Base-by-base conservation (phyloP, 805 yeast genomes). In the Candida ponderosae region DNA sequence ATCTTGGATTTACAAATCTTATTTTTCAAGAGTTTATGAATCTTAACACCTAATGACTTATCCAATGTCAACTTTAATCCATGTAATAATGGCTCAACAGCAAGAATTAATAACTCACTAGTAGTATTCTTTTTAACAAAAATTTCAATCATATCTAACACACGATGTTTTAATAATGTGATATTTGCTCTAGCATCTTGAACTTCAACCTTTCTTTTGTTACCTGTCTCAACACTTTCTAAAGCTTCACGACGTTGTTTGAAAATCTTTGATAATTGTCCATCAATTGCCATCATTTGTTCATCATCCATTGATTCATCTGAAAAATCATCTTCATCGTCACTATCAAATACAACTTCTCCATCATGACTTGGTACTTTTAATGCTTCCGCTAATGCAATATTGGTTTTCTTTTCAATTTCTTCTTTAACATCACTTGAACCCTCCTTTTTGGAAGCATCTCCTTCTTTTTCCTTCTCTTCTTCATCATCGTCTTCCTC, bases 291-390 rank as follows among this genome's bases (percentile, higher is more conserved):
- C 80, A 88, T 78, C 97, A 90, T 90, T 56, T 88, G 88, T 50
- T 89, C 96, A 58, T 89, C 97, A 42, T 89, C 95, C 94, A 88
- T 85, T 0, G 90, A 79, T 46, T 84, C 95, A 36, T 79, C 84
- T 19, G 74, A 79, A 6, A 74, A 71, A 21, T 72, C 79, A 21
- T 68, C 74, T 5, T 69, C 78, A 7, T 60, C 60, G 10, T 63
- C 66, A 21, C 67, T 72, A 13, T 61, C 66, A 11, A 63, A 54
- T 46, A 45, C 58, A 51, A 60, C 63, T 27, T 64, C 63, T 9
- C 64, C 65, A 18, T 61, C 63, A 30, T 62, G 55, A 23, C 76
- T 50, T 10, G 85, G 79, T 30, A 82, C 65, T n/a, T 84, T 81
- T 31, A 83, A 59, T 0, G 87, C 90, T 45, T 74, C 68, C 0